Evolutionary conservation across 257 asterid genomes (phyloP).

Genomic region (Scutellaria barbata): DNA sequence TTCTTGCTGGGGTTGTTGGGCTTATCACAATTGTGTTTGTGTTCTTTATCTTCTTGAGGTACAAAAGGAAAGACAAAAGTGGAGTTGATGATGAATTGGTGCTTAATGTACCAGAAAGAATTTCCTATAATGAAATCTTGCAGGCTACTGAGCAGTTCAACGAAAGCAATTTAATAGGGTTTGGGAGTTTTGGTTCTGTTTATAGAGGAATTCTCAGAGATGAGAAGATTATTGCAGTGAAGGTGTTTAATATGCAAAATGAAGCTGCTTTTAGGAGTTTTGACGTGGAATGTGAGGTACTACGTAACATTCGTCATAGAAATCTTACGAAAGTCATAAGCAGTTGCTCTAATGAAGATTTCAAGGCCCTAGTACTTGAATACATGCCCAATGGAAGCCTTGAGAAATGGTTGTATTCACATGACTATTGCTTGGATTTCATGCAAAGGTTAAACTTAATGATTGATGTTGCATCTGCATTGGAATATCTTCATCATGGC

Average conservation of each 20-base stretch:
- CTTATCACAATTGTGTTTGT: not conserved
- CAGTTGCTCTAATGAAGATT: constrained; percentile 25
- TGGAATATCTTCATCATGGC: constrained; percentile 24
- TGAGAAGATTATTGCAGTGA: not conserved
- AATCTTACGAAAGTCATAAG: constrained; percentile 11
- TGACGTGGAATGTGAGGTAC: constrained; percentile 13
- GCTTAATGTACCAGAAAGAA: not conserved
- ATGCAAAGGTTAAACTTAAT: constrained; percentile 1
- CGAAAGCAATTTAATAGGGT: not conserved
- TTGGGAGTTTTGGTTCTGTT: constrained; percentile 21
- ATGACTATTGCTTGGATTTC: not conserved
- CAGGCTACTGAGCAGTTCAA: not conserved
- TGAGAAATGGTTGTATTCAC: constrained; percentile 11
- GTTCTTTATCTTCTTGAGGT: not conserved
- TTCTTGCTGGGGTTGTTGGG: not conserved
- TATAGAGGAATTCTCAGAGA: constrained; percentile 17
- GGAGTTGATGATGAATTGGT: not conserved
- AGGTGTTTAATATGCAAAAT: not conserved
- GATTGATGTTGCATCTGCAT: constrained; percentile 17
- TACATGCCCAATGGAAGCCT: constrained; percentile 23
- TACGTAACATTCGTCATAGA: constrained; percentile 10
- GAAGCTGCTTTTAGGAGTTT: not conserved
- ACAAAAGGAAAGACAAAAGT: too few species aligned
- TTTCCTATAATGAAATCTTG: not conserved
- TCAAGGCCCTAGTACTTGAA: constrained; percentile 12